Base-by-base conservation (phyloP, 495 filamentous ascomycete genomes). In the Xylaria curta region DNA sequence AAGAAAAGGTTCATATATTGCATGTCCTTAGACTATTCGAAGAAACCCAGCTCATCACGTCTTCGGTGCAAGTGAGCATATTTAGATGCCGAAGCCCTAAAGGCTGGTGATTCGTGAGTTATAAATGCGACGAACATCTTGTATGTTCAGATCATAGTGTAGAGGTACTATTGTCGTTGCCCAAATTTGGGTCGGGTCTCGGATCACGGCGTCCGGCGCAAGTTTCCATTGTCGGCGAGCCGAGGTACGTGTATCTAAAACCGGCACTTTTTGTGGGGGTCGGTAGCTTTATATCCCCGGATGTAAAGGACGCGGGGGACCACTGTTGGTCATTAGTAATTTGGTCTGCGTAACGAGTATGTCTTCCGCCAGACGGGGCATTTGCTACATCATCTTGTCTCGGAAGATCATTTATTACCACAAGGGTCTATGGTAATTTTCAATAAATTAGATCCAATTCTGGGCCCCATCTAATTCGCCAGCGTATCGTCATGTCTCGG, bases 401-500 rank as follows among this genome's bases (percentile, higher is more conserved):
- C 17, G 21, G 15, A 19, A 0, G 21, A 5, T 17, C 13, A 31
- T 15, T 26, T 26, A 28, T 31, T 56, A 31, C 51, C 13, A 13
- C 31, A 26, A 47, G 46, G 12, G 49, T 24, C n/a, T 53, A 26
- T 53, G 5, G 21, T 26, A 26, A 13, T 54, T 54, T 12, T 54
- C 5, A 26, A 31, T 31, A 13, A 56, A 26, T 2, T 7, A 56
- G 24, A 1, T 31, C 26, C 4, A 2, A 54, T 54, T 15, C 2
- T 21, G 47, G n/a, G n/a, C 8, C 12, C 0, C 5, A 21, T 21
- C 26, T 9, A 9, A 26, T 26, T 26, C 10, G 49, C 49, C 10
- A 53, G 26, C 21, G 0, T 33, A 33, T 40, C 54, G 47, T 66
- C 36, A 89, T 87, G 86, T 81, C 83, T 10, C 79, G 79, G 64